Evolutionary conservation across 1,284 basidiomycete species (phyloP), one percentile per base, ranked within the genome.

Genomic region (Abortiporus biennis): DNA sequence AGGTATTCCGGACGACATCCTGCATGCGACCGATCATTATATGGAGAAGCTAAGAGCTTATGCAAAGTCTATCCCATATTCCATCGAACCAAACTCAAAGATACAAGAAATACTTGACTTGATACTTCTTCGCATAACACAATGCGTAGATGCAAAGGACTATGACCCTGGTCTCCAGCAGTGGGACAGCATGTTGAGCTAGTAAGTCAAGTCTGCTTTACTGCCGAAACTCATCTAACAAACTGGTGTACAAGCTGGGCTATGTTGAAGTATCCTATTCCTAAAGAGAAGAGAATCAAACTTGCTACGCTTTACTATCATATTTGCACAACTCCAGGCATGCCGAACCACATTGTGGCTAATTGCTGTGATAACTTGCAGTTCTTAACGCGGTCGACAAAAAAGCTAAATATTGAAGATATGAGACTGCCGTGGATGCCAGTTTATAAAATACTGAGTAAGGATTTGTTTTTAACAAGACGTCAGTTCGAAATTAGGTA

Each of bases 401-500:
- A 80, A 59, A 82, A 85, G 54, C 63, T 94, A 38, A 74, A 76
- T 41, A 79, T 93, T 48, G 71, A 84, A 32, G 92, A 96, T 59
- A 68, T 97, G 62, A 75, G 90, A 46, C 74, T 97, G 1, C 88
- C 90, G 1, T 96, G 93, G 93, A 78, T 80, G 54, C 86, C 91
- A 1, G 70, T 95, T 3, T 92, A 85, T 61, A 77, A 86, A 44
- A 78, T 90, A 17, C 72, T 96, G 12, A 79, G 76, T 52, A 73
- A 83, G 53, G 90, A 95, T 57, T 66, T 95, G 36, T 94, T 92
- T 61, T 74, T 92, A 38, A 88, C 80, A 46, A 75, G 88, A 50
- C 72, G 88, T 46, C 85, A 89, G 58, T 90, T 88, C 46, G 83
- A 89, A 62, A 81, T 88, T 54, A 85, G 78, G 80, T 80, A 57